A percentile compares a stretch with the other conserved stretches of the same genome.
These are phyloP conservation scores for Phaeosphaeria sp. DNA, from an alignment of 2,329 filamentous ascomycete genomes.

Conservation along the genomic window DNA sequence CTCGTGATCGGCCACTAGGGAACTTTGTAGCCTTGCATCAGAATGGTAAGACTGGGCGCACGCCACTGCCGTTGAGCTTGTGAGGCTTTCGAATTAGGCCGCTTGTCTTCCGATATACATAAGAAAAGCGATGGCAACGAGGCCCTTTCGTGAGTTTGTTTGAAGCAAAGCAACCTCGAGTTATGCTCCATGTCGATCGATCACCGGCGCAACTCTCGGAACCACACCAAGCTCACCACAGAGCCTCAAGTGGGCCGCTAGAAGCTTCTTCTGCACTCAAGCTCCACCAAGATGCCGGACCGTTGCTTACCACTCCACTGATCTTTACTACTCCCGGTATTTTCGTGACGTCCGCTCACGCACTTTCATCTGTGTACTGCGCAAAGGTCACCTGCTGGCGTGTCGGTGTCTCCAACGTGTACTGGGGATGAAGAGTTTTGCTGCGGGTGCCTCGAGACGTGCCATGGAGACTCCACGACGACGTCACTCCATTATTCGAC, in stretches of 20 bases:
- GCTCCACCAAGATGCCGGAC: slow-evolving; percentile 33
- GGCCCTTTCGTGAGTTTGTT: no score
- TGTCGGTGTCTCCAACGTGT: neutral
- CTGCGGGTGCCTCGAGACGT: slow-evolving; percentile 16
- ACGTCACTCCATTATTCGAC: slow-evolving; percentile 22
- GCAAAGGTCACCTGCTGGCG: slow-evolving; percentile 17
- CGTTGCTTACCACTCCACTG: slow-evolving; percentile 31
- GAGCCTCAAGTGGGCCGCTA: slow-evolving; percentile 40
- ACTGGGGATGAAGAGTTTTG: slow-evolving; percentile 25
- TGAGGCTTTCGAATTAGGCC: slow-evolving; percentile 10
- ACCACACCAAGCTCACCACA: slow-evolving; percentile 18
- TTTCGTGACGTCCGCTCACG: slow-evolving; percentile 24
- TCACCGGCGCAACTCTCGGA: slow-evolving; percentile 25
- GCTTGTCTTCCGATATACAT: neutral
- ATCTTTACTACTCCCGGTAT: slow-evolving; percentile 20
- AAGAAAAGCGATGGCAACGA: no score
- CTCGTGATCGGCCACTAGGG: neutral
- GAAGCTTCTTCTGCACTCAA: slow-evolving; percentile 39
- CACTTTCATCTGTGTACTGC: slow-evolving; percentile 5
- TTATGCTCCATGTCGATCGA: neutral
- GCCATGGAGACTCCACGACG: slow-evolving; percentile 34
- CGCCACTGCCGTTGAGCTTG: slow-evolving; percentile 17
- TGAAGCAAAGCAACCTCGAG: neutral
- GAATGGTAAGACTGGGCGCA: slow-evolving; percentile 6
- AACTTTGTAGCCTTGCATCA: slow-evolving; percentile 9